These are phyloP conservation scores for Malus asiatica DNA, from an alignment of 306 rosid species.

Conservation along the genomic window DNA sequence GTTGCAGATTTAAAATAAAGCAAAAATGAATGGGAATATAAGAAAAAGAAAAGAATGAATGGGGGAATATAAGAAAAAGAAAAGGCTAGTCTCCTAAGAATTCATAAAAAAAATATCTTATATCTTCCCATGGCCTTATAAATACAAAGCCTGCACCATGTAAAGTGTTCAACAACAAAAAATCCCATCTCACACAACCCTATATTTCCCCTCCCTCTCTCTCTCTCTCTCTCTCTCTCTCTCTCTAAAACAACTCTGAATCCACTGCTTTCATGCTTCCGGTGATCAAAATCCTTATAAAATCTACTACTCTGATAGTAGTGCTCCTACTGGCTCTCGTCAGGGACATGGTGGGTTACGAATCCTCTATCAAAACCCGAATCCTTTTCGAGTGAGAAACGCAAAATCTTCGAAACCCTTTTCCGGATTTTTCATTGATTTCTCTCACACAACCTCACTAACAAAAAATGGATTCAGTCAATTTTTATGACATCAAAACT, in stretches of 20 bases:
- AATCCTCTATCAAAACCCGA: not conserved
- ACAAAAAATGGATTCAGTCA: constrained; percentile 48
- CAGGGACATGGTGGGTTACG: constrained; percentile 19
- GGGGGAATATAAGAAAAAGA: constrained; percentile 22
- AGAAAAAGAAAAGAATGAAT: constrained; percentile 14
- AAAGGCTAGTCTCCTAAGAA: constrained; percentile 1
- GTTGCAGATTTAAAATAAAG: constrained; percentile 21
- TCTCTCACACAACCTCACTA: not conserved
- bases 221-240: not conserved
- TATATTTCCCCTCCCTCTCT: not conserved
- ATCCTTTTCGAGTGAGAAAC: constrained; percentile 36
- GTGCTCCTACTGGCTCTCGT: constrained; percentile 18
- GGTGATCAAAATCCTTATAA: constrained; percentile 6
- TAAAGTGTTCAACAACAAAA: constrained; percentile 1
- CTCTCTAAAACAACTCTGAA: constrained; percentile 8
- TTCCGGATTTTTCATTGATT: not conserved
- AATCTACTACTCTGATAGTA: constrained; percentile 22
- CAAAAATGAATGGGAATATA: constrained; percentile 18
- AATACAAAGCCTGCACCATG: not conserved
- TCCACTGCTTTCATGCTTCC: constrained; percentile 40
- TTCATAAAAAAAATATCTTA: not conserved
- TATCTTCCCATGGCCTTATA: constrained; percentile 23
- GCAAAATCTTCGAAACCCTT: not conserved
- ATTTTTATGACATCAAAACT: constrained; percentile 48
- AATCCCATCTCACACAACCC: not conserved